Base-by-base conservation (phyloP, 1,284 basidiomycete species). In the Apiotrichum siamense region DNA sequence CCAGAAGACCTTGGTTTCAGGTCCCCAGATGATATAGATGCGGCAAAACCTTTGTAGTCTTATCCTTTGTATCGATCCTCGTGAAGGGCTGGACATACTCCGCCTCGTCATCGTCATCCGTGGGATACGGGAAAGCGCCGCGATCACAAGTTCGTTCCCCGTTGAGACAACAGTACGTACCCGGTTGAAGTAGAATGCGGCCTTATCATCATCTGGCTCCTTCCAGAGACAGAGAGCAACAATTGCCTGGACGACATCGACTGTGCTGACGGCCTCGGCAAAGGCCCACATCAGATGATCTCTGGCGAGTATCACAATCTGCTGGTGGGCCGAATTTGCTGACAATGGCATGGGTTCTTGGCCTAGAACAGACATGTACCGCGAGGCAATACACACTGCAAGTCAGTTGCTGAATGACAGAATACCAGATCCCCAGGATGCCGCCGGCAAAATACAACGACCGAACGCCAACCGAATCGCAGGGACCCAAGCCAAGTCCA, bases 171-270 rank as follows among this genome's bases (percentile, higher is more conserved):
- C 11, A 27, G 15, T 7, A 55, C 62, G 24, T 35, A 66, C 65
- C 29, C 66, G 50, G 49, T 60, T 66, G 37, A 69, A 63, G 41
- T 65, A 63, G 46, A 59, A 66, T 17, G 62, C 58, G 3, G 66
- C 61, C 49, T 66, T 69, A 39, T 69, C 65, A 44, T 69, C 66
- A 24, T 69, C 65, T 4, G 66, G 63, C 47, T 69, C 66, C 43
- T 69, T 69, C 55, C 63, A 61, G 12, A 69, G 49, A 10, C 58
- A 54, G 18, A 69, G 45, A 3, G 65, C 49, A 5, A 57, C 52
- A 39, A 66, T 60, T 1, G 65, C 66, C 38, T 65, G 57, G 1
- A 66, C 58, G 9, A 64, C 59, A 24, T 66, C 61, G 20, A 69
- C 50, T 3, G 53, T 58, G 26, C 54, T 47, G 23, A 59, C 51